Base-by-base conservation (phyloP, 352 stramenopile genomes). In the Pelagophyceae sp. region DNA sequence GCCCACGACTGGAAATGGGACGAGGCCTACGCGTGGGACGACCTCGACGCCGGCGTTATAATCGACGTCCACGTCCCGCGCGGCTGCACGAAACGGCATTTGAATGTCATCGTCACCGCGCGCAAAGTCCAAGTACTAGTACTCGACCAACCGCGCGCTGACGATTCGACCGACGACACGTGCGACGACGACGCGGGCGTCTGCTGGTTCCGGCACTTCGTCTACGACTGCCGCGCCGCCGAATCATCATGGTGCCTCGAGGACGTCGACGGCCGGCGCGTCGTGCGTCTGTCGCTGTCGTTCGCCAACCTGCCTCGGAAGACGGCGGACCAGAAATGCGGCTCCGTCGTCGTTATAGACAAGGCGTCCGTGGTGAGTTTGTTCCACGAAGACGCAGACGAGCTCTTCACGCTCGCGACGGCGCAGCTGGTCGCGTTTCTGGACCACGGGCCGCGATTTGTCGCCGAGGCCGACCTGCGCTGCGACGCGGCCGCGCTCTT, bases 41-140 rank as follows among this genome's bases (percentile, higher is more conserved):
- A 71, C n/a, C 29, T 31, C 5, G 3, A 37, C 11, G 11, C 61
- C n/a, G 61, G n/a, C n/a, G 3, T 33, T 15, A 3, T 63, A 27
- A 6, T 71, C n/a, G 61, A 71, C 61, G 61, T 71, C 61, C 38
- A 40, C 61, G 61, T 71, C 1, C 67, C 67, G 33, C 67, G 67
- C 3, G 33, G 1, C 11, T 11, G 15, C 1, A 11, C 0, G 35
- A 0, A 1, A 2, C 35, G 29, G 23, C 2, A 74, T 37, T 31
- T 74, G 5, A 37, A 74, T 17, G 67, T 74, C 15, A 27, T 31
- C 15, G 15, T 63, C 54, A n/a, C 25, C 54, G 54, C 54, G 15
- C 2, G 29, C 15, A 27, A 15, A 15, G 54, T 63, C 54, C 40
- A 6, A 54, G 40, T 6, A 54, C 40, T 54, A 20, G 40, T 20